Evolutionary conservation across 345 rosid species (phyloP), one percentile per base, ranked within the genome.

Genomic region (Eucalyptus paniculata): DNA sequence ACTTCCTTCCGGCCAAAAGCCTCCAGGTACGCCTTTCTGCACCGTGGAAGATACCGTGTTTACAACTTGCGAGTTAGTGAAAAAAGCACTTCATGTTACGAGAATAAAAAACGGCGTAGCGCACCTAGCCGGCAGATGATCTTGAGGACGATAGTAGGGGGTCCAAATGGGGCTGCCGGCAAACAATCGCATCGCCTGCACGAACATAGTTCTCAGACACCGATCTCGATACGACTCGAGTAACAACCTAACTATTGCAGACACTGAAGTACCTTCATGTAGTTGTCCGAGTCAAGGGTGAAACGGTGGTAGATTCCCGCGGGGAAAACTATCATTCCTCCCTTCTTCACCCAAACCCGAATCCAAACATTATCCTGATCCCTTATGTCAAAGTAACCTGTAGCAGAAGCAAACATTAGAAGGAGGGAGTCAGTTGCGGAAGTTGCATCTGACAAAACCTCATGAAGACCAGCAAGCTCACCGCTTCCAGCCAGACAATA

Each of bases 401-500:
- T 19, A 83, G 56, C 45, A 86, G 34, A 12, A 13, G 37, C 89
- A 12, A 28, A 32, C 65, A 91, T 37, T 44, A 80, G 45, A 28
- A 34, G n/a, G 34, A 6, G 87, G n/a, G 15, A 86, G 2, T 21
- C 37, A 87, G 51, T 86, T 60, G 53, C 49, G n/a, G 53, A 89
- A 80, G 13, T 15, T n/a, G 58, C 47, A 13, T 12, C 50, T 69
- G 62, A 89, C 83, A 21, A 37, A 19, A 18, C 28, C 82, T 24
- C 82, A 9, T 34, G 42, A 34, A 69, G 81, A 18, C 81, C 81
- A 12, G 47, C 18, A 65, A 86, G 58, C 62, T 23, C 94, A 97
- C 99, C 99, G 90, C 98, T 98, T 91, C 99, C 99, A 89, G 93
- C 98, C 89, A 98, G 95, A 88, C 95, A 94, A 89, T 98, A 95